Base-by-base conservation (phyloP, 148 eudicot genomes). In the Cornus suecica region DNA sequence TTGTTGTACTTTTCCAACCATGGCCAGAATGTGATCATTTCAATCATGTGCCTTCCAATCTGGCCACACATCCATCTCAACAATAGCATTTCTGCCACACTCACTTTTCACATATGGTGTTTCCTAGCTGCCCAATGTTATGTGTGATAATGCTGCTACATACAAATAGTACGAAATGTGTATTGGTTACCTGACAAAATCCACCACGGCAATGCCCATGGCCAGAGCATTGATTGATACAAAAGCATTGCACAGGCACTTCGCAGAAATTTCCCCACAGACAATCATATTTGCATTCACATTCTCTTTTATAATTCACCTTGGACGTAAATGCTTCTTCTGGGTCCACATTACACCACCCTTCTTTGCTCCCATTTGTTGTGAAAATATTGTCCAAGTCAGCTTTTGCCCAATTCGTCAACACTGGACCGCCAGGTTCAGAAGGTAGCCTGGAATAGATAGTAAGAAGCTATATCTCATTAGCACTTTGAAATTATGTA, bases 341-440 rank as follows among this genome's bases (percentile, higher is more conserved):
- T 29, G 97, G 97, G 77, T 92, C 94, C 76, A 92, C 97, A 78
- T 94, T 92, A 84, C 99, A 94, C 99, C 99, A 94, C 16, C 99
- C 99, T 28, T 70, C 75, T 71, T 77, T 66, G 75, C 92, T 94
- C 76, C 70, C 71, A 77, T 94, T 89, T 80, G 90, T 88, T 41
- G 97, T 90, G 70, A 88, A 87, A 58, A 94, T 76, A 80, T 79
- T 83, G 52, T 84, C 87, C 84, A 75, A 25, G 78, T 92, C 97
- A 68, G 92, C 82, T 80, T 84, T 86, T 56, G 88, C 76, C 99
- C 99, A 94, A 70, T 92, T 86, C 52, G 87, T 81, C 64, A 80
- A 0, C 64, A 71, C 78, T 10, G 86, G 85, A 73, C 69, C 89
- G 66, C 80, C 91, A 70, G 90, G 94, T 83, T 75, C 83, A 79